Conservation (phyloP, 257 asterid species). For the Ophiorrhiza pumila region DNA sequence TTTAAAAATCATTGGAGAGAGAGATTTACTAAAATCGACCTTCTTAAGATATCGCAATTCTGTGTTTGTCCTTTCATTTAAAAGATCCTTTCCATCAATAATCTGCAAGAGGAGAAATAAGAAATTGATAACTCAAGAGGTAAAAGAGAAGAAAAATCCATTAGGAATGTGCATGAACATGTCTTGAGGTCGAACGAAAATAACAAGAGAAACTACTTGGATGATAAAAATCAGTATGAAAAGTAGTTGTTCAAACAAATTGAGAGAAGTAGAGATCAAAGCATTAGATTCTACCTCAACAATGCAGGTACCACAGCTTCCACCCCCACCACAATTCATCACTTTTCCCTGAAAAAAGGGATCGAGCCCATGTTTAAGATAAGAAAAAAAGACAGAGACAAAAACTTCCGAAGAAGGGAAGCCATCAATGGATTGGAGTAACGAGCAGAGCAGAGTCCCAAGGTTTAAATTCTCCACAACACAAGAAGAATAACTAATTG, state of each 20-base stretch:
- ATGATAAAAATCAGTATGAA: too few species aligned
- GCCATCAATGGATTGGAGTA: neutral
- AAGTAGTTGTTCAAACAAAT: neutral
- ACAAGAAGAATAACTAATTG: neutral
- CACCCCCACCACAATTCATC: conserved; percentile 89
- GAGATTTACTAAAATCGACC: conserved; percentile 32
- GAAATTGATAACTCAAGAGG: neutral
- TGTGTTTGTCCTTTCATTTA: conserved; percentile 77
- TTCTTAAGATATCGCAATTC: conserved; percentile 80
- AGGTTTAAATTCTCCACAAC: conserved; percentile 1
- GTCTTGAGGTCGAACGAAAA: too few species aligned
- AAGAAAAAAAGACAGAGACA: neutral
- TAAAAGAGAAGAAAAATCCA: too few species aligned
- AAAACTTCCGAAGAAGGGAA: neutral
- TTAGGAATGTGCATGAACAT: too few species aligned
- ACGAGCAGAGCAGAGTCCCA: neutral
- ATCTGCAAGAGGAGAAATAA: conserved; percentile 41
- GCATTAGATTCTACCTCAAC: conserved; percentile 53
- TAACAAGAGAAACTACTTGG: too few species aligned
- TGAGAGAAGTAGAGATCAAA: neutral
- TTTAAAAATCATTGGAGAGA: neutral
- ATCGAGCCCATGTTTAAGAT: neutral
- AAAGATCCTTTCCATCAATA: conserved; percentile 76
- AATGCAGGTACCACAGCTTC: conserved; percentile 91
- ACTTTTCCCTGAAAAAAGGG: conserved; percentile 55